Percentiles rank a stretch among this genome's conserved stretches.
Conservation (phyloP, 1,284 basidiomycete species). For the Gastroboletus turbinatus region DNA sequence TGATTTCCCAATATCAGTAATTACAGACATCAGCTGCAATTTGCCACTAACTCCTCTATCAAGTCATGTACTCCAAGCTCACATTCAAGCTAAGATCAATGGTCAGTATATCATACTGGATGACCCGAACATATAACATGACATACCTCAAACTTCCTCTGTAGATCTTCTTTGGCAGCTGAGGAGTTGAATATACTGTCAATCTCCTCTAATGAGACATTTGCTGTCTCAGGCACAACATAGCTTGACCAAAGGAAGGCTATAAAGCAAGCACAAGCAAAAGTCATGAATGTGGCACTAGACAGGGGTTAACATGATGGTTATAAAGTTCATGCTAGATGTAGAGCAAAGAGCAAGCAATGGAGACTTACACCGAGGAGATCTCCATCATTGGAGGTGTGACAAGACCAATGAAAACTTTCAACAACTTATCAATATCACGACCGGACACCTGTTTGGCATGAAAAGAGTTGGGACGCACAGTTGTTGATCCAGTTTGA, state of each 20-base stretch:
- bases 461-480: constrained; percentile 32
- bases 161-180: constrained; percentile 53
- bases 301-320: not conserved
- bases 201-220: constrained; percentile 74
- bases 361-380: constrained; percentile 50
- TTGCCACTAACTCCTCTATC: constrained; percentile 20
- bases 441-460: not conserved
- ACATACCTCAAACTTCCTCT: constrained; percentile 20
- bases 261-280: constrained; percentile 61
- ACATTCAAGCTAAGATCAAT: constrained; percentile 35
- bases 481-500: constrained; percentile 85
- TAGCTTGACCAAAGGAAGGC: constrained; percentile 70
- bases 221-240: constrained; percentile 74
- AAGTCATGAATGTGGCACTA: constrained; percentile 68
- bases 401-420: constrained; percentile 78
- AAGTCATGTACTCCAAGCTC: constrained; percentile 40
- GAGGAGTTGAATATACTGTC: constrained; percentile 64
- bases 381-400: constrained; percentile 71
- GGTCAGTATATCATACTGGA: constrained; percentile 7
- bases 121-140: not conserved
- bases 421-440: constrained; percentile 11
- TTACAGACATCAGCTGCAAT: constrained; percentile 7
- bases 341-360: not conserved
- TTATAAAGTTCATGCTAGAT: not conserved
- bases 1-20: not conserved